Conservation (phyloP, 2,329 filamentous ascomycete genomes). For the Neoarthrinium moseri region DNA sequence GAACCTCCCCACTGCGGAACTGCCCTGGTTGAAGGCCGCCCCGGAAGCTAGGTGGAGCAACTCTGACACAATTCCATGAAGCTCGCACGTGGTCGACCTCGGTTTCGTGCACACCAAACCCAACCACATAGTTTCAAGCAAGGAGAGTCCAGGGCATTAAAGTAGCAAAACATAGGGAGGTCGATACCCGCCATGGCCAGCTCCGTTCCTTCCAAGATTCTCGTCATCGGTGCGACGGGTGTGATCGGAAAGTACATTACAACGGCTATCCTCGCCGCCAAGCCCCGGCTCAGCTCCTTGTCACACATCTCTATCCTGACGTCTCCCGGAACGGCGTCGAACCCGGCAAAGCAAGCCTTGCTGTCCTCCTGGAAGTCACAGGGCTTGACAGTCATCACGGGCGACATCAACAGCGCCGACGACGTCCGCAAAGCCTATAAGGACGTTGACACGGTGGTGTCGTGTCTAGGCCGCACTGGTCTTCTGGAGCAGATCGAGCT, state of each 20-base stretch:
- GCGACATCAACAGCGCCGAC: slow-evolving; percentile 47
- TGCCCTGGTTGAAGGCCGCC: no score
- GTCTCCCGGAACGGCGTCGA: slow-evolving; percentile 46
- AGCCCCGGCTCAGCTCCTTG: slow-evolving; percentile 24
- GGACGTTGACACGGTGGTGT: slow-evolving; percentile 57
- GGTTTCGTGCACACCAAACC: no score
- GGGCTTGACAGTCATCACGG: slow-evolving; percentile 53
- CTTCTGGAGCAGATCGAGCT: slow-evolving; percentile 54
- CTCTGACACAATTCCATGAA: no score
- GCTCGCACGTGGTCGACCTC: no score
- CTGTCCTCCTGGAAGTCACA: slow-evolving; percentile 40
- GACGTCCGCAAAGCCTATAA: slow-evolving; percentile 53
- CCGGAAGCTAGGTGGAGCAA: no score
- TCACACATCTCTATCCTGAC: slow-evolving; percentile 49
- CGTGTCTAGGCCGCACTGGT: slow-evolving; percentile 55
- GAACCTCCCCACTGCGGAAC: no score
- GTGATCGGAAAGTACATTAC: slow-evolving; percentile 34
- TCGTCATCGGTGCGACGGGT: slow-evolving; percentile 32
- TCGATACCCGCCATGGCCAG: slow-evolving; percentile 17
- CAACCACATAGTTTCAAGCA: no score
- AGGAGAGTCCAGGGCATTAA: no score
- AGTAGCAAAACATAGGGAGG: no score
- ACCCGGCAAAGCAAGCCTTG: slow-evolving; percentile 39
- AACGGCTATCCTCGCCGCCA: slow-evolving; percentile 26
- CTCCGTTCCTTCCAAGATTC: slow-evolving; percentile 24